Evolutionary conservation across 306 rosid species (phyloP).

Genomic region (Glycine soja): DNA sequence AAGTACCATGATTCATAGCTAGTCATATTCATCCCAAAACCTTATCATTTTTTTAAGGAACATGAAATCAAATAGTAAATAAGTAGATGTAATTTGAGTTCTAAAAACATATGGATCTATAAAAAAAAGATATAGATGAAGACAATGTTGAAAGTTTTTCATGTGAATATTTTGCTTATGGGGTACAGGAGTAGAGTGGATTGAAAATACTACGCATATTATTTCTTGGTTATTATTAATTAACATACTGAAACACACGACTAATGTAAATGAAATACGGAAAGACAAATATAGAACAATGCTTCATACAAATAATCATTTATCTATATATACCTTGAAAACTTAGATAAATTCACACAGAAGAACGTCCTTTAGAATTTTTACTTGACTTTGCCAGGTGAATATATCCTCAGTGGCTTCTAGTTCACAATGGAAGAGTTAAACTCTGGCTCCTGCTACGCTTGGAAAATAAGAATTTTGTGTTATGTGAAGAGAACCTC

Average conservation of each 20-base stretch:
- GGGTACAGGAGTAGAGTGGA: too few relatives aligned
- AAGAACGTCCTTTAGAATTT: neutral
- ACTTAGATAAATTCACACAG: neutral
- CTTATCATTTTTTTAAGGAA: too few relatives aligned
- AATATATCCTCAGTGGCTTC: neutral
- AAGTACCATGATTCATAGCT: too few relatives aligned
- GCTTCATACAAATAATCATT: neutral
- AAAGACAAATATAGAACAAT: neutral
- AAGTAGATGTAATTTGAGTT: too few relatives aligned
- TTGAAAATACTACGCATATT: neutral
- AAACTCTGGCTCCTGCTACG: constrained; percentile 51
- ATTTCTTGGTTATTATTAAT: neutral
- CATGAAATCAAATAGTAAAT: too few relatives aligned
- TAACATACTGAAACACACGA: neutral
- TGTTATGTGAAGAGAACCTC: constrained; percentile 42
- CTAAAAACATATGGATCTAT: too few relatives aligned
- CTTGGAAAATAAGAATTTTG: neutral
- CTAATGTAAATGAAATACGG: neutral
- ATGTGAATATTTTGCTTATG: too few relatives aligned
- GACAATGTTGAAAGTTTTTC: too few relatives aligned
- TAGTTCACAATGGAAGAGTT: constrained; percentile 43
- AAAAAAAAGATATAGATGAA: too few relatives aligned
- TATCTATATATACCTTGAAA: neutral
- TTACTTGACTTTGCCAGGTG: neutral
- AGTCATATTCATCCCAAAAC: too few relatives aligned